These are phyloP conservation scores for Iberis pinnata DNA, from an alignment of 345 rosid genomes.

Conservation along the genomic window DNA sequence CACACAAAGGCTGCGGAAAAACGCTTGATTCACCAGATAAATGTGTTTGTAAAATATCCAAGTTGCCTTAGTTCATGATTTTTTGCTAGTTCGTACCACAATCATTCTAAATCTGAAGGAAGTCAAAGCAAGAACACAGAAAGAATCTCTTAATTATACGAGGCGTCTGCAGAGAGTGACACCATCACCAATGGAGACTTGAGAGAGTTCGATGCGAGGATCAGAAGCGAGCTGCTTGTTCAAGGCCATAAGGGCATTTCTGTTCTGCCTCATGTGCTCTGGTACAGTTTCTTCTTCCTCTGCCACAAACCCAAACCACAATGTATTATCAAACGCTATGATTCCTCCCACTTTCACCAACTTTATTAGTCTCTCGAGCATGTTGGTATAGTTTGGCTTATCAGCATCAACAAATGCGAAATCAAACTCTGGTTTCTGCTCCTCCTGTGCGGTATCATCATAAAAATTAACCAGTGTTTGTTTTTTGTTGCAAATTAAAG, in stretches of 20 bases:
- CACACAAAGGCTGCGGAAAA: no score
- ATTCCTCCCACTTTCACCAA: conserved; percentile 25
- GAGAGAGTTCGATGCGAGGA: conserved; percentile 46
- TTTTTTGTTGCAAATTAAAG: no score
- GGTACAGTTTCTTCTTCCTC: not conserved
- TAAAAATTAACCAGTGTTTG: not conserved
- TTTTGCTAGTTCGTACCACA: no score
- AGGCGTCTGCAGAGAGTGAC: conserved; percentile 51
- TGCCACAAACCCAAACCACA: conserved; percentile 39
- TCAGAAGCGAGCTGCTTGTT: conserved; percentile 48
- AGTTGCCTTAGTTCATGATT: no score
- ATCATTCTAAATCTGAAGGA: no score
- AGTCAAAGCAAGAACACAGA: no score
- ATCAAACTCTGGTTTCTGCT: not conserved
- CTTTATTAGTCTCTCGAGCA: conserved; percentile 30
- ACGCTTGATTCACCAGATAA: no score
- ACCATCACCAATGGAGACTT: conserved; percentile 60
- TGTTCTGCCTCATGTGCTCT: not conserved
- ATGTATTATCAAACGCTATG: conserved; percentile 39
- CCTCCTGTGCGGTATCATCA: not conserved
- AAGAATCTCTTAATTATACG: not conserved
- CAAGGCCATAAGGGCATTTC: conserved; percentile 31
- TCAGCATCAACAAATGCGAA: not conserved
- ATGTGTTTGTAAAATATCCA: no score
- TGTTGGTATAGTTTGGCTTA: conserved; percentile 33